Evolutionary conservation across 345 rosid species (phyloP).

Genomic region (Excoecaria cochinchinensis): DNA sequence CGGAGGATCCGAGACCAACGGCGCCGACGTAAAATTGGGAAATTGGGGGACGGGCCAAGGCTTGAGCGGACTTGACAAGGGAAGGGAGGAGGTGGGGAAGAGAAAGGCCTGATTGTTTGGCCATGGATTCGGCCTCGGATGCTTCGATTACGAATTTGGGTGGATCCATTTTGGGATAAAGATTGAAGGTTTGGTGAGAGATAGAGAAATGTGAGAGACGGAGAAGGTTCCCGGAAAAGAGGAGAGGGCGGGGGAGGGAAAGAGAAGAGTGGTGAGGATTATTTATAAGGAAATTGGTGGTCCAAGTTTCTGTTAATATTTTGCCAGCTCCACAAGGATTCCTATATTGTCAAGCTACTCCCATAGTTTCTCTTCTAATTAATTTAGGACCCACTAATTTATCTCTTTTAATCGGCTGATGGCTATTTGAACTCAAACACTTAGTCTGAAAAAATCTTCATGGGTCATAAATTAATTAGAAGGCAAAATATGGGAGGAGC

Average conservation of each 20-base stretch:
- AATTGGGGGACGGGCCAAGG: constrained; percentile 79
- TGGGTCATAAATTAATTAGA: no score
- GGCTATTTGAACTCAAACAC: no score
- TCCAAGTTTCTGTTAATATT: background rate
- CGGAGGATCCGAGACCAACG: constrained; percentile 82
- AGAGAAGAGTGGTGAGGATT: no score
- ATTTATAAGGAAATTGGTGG: constrained; percentile 6
- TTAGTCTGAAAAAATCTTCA: no score
- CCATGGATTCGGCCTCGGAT: constrained; percentile 66
- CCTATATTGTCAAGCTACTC: no score
- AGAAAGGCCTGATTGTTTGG: constrained; percentile 48
- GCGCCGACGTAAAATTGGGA: constrained; percentile 79
- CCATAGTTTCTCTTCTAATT: no score
- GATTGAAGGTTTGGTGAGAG: background rate
- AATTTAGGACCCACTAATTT: no score
- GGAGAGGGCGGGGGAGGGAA: background rate
- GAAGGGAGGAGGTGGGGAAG: constrained; percentile 62
- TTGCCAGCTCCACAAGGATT: no score
- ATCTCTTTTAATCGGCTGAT: no score
- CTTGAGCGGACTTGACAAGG: constrained; percentile 58
- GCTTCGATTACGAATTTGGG: constrained; percentile 60
- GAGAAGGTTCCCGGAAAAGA: background rate
- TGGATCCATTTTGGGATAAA: constrained; percentile 16
- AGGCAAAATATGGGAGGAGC: no score
- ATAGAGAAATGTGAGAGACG: background rate